Evolutionary conservation across 2,329 filamentous ascomycete genomes (phyloP).

Genomic region (Colletotrichum gigasporum): DNA sequence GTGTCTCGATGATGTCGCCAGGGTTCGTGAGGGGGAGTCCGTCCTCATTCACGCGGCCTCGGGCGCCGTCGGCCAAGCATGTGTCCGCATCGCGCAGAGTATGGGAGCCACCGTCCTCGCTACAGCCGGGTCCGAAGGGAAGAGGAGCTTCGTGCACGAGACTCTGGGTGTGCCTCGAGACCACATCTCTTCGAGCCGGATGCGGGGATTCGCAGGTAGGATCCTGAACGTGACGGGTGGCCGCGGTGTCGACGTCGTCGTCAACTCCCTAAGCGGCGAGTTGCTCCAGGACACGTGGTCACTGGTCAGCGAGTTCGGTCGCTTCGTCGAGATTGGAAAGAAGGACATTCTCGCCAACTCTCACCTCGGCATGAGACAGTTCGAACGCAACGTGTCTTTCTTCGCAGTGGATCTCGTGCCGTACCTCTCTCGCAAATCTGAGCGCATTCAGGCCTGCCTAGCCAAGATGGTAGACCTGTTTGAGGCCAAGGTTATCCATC

Average conservation of each 20-base stretch:
- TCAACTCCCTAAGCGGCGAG: conserved; percentile 46
- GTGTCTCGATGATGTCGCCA: conserved; percentile 40
- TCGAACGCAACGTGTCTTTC: conserved; percentile 55
- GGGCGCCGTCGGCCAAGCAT: conserved; percentile 46
- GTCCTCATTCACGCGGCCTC: conserved; percentile 47
- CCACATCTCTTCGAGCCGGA: conserved; percentile 44
- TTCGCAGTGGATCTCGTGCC: conserved; percentile 55
- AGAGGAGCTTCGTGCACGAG: conserved; percentile 42
- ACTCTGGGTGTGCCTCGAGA: no score
- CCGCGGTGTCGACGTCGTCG: conserved; percentile 46
- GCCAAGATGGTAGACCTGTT: not conserved
- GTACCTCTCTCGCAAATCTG: no score
- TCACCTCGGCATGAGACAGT: conserved; percentile 45
- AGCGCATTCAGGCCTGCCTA: no score
- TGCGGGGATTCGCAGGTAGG: conserved; percentile 39
- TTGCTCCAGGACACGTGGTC: conserved; percentile 45
- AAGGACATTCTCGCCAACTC: conserved; percentile 43
- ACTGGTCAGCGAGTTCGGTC: conserved; percentile 46
- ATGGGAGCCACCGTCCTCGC: conserved; percentile 42
- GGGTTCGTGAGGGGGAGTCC: conserved; percentile 37
- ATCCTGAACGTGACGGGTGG: conserved; percentile 39
- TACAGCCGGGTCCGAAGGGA: conserved; percentile 40
- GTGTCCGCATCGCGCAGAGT: conserved; percentile 41
- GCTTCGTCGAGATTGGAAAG: conserved; percentile 50
- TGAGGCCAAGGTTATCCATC: not conserved